phyloP scores from a whole-genome alignment of 805 yeast species.

The Monosporozyma siamensis region DNA sequence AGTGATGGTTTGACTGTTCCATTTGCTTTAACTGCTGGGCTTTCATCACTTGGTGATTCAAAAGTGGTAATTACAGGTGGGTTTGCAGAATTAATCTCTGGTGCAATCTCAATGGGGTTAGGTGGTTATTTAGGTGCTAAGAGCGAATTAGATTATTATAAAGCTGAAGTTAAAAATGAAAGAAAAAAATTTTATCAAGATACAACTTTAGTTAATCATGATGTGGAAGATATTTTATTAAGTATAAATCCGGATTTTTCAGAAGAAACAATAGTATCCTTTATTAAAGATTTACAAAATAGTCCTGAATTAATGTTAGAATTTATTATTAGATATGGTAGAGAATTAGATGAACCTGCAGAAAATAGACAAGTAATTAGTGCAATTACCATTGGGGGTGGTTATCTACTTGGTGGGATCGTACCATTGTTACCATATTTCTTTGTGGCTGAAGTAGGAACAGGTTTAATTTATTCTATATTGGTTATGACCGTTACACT shows the following conservation, averaged over 20 bases:
- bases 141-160: constrained; percentile 71
- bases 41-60: constrained; percentile 82
- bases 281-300: constrained; percentile 69
- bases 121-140: constrained; percentile 96
- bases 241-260: constrained; percentile 52
- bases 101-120: constrained; percentile 95
- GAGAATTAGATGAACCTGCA: constrained; percentile 92
- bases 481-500: constrained; percentile 77
- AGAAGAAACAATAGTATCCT: constrained; percentile 62
- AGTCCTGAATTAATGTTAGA: constrained; percentile 74
- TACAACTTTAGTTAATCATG: constrained; percentile 59
- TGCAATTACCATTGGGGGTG: constrained; percentile 81
- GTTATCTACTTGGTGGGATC: constrained; percentile 88
- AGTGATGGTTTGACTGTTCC: constrained; percentile 97
- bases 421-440: constrained; percentile 88
- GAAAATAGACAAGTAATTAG: constrained; percentile 82
- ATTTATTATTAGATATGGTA: constrained; percentile 78
- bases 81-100: constrained; percentile 91
- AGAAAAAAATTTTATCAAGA: constrained; percentile 57
- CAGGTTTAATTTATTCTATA: constrained; percentile 68
- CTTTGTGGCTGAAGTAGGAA: constrained; percentile 63
- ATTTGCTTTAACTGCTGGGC: constrained; percentile 96
- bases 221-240: constrained; percentile 68
- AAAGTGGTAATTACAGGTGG: constrained; percentile 95
- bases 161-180: constrained; percentile 61